Base-by-base conservation (phyloP, 2,329 filamentous ascomycete genomes). In the Septoria petroselini region DNA sequence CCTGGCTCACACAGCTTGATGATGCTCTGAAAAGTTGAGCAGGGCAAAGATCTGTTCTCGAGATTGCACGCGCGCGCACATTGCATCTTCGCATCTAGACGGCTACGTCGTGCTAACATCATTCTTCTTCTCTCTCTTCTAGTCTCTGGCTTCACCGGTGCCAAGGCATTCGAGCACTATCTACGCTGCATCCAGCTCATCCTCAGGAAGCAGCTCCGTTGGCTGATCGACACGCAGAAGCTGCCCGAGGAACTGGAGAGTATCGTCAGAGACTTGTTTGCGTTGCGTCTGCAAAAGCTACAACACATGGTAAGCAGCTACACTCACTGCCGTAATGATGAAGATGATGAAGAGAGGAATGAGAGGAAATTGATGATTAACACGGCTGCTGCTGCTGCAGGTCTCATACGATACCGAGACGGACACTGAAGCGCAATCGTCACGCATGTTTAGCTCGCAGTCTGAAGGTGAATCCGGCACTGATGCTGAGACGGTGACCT, bases 151-250 rank as follows among this genome's bases (percentile, higher is more conserved):
- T 75, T 76, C 60, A 73, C 67, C 4, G 91, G 91, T 34, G 74
- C 80, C 39, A 77, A 81, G 45, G 91, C 86, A 11, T 81, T 83
- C 57, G 81, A 86, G 55, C 78, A 96, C 18, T 96, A 88, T 66
- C 75, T 97, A 29, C 86, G 95, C 65, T 85, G 82, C 56, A 80
- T 94, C 52, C 91, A 97, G 69, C 74, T 95, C 25, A 78, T 97
- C 40, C 73, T 98, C 21, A 83, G 90, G 66, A 88, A 86, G 64
- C 91, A 97, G 72, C 72, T 88, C 12, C 71, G 80, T 63, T 91
- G 85, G 76, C 74, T 97, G 23, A 73, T 95, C 11, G 72, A 79
- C 17, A 73, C 76, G 4, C 83, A 83, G 65, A 78, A 79, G 0
- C 77, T 93, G 40, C 83, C 85, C 1, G 68, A 74, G 3, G 85